Evolutionary conservation across 2,329 filamentous ascomycete genomes (phyloP), one percentile per base, ranked within the genome.

Genomic region (Grosmannia huntii): DNA sequence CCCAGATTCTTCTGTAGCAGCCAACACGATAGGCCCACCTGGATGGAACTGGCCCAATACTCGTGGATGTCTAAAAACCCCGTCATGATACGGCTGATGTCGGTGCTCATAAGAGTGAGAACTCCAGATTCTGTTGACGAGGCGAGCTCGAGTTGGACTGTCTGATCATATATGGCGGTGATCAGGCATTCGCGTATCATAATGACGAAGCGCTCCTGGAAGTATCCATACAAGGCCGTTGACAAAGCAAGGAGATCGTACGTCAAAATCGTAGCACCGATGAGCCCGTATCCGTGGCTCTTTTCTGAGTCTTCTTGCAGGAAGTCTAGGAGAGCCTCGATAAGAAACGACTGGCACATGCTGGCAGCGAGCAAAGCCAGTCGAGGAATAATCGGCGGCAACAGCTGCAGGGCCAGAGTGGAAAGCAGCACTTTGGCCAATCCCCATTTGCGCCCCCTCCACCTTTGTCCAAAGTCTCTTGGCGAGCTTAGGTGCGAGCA

Each of bases 221-320:
- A 70, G 58, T 76, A 76, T 52, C 65, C 68, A 60, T 71, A 75
- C n/a, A 75, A 63, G 0, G 70, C 69, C 0, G 64, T 65, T 0
- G 72, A 72, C 3, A 76, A 16, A 2, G 73, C 71, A 23, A 76
- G 71, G 11, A 72, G 70, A 0, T 62, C 27, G 59, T 76, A 78
- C 4, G 75, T 70, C 2, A 75, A 55, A 1, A 70, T 61, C 0
- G 67, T 66, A 3, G 73, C 74, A 2, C 70, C 75, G 11, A 78
- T 73, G 5, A 76, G 67, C 0, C 74, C 74, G 59, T 74, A 75
- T 2, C 72, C 69, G 16, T 66, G 58, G 36, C 68, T 70, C 0
- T 62, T 59, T 4, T 53, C 55, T 9, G 53, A 25, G 0, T 62
- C 59, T 9, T 64, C 59, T 2, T 69, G 62, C 3, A 73, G 62